These are phyloP conservation scores for Vigna unguiculata DNA, from an alignment of 306 rosid genomes.

Conservation along the genomic window DNA sequence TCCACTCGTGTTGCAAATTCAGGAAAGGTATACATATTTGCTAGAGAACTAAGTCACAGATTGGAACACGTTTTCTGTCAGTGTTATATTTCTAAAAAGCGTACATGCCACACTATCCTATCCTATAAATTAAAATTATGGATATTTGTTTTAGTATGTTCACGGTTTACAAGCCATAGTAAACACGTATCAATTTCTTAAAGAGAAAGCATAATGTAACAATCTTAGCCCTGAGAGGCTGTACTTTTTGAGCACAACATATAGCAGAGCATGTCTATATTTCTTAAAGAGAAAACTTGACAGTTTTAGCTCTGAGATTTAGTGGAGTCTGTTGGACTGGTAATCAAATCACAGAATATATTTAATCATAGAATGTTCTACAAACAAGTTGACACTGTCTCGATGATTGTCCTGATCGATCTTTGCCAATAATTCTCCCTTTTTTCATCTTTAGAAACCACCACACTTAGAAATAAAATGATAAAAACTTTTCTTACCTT, in stretches of 20 bases:
- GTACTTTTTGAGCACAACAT: background rate
- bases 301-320: background rate
- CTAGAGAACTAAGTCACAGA: constrained; percentile 12
- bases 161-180: background rate
- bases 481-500: background rate
- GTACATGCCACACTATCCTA: background rate
- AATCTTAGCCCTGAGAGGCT: background rate
- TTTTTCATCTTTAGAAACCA: constrained; percentile 30
- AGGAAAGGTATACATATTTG: constrained; percentile 60
- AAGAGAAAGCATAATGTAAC: background rate
- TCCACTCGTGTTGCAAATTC: constrained; percentile 49
- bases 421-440: constrained; percentile 19
- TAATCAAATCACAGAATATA: constrained; percentile 27
- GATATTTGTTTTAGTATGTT: constrained; percentile 24
- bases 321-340: background rate
- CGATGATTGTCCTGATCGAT: background rate
- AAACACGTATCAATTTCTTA: constrained; percentile 8
- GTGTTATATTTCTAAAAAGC: constrained; percentile 22
- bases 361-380: constrained; percentile 22
- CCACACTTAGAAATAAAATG: constrained; percentile 3
- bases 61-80: background rate
- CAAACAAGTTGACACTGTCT: background rate
- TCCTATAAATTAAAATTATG: background rate
- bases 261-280: background rate
- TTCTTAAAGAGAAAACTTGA: constrained; percentile 12